A percentile compares a stretch with the other conserved stretches of the same genome.
These are phyloP conservation scores for Colletotrichum sp. DNA, from an alignment of 2,329 filamentous ascomycete species.

Conservation along the genomic window DNA sequence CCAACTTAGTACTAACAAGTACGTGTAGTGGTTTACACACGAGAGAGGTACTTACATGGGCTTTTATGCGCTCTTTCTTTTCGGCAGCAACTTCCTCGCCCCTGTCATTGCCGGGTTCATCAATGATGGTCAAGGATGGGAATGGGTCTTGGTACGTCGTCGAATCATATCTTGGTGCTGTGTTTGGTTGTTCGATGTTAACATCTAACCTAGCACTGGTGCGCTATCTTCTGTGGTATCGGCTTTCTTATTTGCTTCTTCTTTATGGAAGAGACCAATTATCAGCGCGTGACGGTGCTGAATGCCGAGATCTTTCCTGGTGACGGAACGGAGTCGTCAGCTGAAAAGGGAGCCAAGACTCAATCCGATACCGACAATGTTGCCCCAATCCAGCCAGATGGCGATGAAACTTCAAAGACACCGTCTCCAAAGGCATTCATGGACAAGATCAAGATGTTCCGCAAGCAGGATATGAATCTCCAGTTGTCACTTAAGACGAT, in stretches of 20 bases:
- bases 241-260: conserved; percentile 46
- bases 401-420: neutral
- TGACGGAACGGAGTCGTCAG: neutral
- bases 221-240: conserved; percentile 33
- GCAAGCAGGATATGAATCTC: neutral
- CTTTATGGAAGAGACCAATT: conserved; percentile 60
- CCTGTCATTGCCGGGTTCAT: conserved; percentile 39
- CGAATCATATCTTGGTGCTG: neutral
- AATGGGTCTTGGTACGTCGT: conserved; percentile 30
- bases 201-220: conserved; percentile 22
- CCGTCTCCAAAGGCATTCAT: neutral
- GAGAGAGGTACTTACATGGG: conserved; percentile 31
- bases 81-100: conserved; percentile 32
- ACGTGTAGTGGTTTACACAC: conserved; percentile 27
- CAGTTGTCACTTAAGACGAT: neutral
- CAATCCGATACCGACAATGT: neutral
- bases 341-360: neutral
- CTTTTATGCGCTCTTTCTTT: conserved; percentile 32
- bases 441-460: neutral
- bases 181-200: neutral
- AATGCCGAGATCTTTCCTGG: neutral
- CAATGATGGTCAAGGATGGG: conserved; percentile 32
- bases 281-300: conserved; percentile 35
- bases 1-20: neutral
- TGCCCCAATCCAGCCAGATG: neutral